phyloP scores from a whole-genome alignment of 768 basidiomycete species.

The Daedaleopsis sinensis region DNA sequence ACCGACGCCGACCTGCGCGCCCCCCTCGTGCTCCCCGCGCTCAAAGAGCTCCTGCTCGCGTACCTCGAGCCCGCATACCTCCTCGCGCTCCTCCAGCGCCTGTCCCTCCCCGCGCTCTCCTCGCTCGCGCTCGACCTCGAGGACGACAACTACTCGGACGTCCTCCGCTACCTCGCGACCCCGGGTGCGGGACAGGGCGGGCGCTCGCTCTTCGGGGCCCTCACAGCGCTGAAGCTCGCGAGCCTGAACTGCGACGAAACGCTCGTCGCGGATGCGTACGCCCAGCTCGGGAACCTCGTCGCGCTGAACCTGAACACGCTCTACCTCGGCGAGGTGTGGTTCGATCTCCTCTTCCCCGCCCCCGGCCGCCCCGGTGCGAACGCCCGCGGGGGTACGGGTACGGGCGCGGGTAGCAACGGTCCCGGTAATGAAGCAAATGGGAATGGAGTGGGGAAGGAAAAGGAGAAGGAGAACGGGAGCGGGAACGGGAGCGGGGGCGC shows the following conservation, averaged over 20 bases:
- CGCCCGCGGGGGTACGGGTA: too few relatives aligned
- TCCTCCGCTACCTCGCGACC: conserved; percentile 47
- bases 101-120: conserved; percentile 40
- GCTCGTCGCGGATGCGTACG: conserved; percentile 43
- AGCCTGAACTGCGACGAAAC: conserved; percentile 47
- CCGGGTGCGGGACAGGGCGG: conserved; percentile 34
- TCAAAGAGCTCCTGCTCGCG: conserved; percentile 36
- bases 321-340: conserved; percentile 35
- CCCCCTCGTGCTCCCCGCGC: conserved; percentile 24
- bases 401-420: too few relatives aligned
- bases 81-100: conserved; percentile 34
- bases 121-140: conserved; percentile 57
- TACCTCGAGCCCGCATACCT: conserved; percentile 36
- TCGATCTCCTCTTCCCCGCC: conserved; percentile 20
- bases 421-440: too few relatives aligned
- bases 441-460: too few relatives aligned
- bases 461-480: too few relatives aligned
- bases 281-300: conserved; percentile 50
- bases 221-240: conserved; percentile 56
- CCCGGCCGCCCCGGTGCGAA: conserved; percentile 16
- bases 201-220: conserved; percentile 48
- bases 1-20: conserved; percentile 16
- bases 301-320: conserved; percentile 44
- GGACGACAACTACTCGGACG: conserved; percentile 52
- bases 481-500: conserved; percentile 10